Evolutionary conservation across 768 basidiomycete genomes (phyloP).

Genomic region (Termitomyces sp.): DNA sequence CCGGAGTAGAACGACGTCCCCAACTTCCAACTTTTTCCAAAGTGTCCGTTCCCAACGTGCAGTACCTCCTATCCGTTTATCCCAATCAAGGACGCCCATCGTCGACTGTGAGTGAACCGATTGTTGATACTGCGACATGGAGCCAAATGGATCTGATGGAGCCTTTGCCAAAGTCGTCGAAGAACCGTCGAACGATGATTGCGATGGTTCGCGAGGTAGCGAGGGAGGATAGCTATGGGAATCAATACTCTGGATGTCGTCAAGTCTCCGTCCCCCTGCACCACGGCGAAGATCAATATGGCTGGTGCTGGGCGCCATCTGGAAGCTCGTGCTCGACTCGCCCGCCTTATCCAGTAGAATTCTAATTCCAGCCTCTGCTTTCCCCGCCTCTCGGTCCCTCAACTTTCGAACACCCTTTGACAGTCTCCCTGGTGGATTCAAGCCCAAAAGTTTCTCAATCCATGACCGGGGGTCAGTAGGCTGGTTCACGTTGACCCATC

Average conservation of each 20-base stretch:
- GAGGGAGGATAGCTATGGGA: constrained; percentile 62
- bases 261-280: constrained; percentile 47
- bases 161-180: constrained; percentile 24
- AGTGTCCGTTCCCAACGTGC: constrained; percentile 92
- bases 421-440: constrained; percentile 70
- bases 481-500: constrained; percentile 88
- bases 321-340: constrained; percentile 33
- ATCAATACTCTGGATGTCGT: constrained; percentile 66
- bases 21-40: constrained; percentile 98
- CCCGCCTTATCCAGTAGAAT: constrained; percentile 56
- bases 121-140: constrained; percentile 49
- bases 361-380: constrained; percentile 53
- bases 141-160: constrained; percentile 30
- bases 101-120: constrained; percentile 52
- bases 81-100: constrained; percentile 80
- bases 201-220: constrained; percentile 27
- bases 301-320: constrained; percentile 32
- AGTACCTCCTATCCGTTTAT: constrained; percentile 58
- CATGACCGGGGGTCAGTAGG: constrained; percentile 71
- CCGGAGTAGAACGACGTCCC: constrained; percentile 86
- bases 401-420: constrained; percentile 83
- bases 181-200: constrained; percentile 31
- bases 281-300: constrained; percentile 38
- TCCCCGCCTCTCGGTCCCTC: constrained; percentile 70
- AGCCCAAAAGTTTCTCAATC: constrained; percentile 66